phyloP scores from a whole-genome alignment of 495 filamentous ascomycete genomes.

The Penicillium odoratum region DNA sequence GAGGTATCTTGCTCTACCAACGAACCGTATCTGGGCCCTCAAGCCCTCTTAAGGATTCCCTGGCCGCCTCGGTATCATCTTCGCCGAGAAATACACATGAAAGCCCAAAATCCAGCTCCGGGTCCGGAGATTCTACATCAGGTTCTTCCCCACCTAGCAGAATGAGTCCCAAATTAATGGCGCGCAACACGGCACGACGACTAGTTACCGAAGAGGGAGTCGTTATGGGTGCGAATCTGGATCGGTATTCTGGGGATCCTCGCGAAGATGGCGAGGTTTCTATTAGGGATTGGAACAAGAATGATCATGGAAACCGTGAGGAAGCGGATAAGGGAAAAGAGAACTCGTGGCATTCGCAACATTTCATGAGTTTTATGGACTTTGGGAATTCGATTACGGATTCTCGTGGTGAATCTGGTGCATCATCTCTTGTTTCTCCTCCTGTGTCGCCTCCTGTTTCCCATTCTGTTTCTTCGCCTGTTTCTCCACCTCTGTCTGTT shows the following conservation, averaged over 20 bases:
- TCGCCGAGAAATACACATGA: background rate
- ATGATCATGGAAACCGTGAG: background rate
- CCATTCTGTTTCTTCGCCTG: background rate
- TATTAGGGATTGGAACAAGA: background rate
- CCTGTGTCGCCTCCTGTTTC: background rate
- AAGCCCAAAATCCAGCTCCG: background rate
- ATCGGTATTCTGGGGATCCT: constrained; percentile 7
- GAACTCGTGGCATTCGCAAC: constrained; percentile 3
- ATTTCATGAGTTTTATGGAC: constrained; percentile 42
- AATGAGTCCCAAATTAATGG: background rate
- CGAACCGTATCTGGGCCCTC: background rate
- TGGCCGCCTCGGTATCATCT: background rate
- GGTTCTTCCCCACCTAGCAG: background rate
- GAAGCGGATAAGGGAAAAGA: background rate
- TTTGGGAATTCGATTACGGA: background rate
- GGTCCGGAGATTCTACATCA: background rate
- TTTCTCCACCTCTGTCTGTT: background rate
- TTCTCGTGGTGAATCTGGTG: background rate
- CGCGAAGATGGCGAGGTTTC: background rate
- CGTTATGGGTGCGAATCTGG: constrained; percentile 32
- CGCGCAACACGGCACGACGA: constrained; percentile 1
- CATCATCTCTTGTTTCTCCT: background rate
- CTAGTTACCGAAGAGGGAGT: constrained; percentile 32
- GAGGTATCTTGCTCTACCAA: background rate
- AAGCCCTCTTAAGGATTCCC: background rate